A percentile compares a stretch with the other conserved stretches of the same genome.
These are phyloP conservation scores for Alternaria metachromatica DNA, from an alignment of 2,329 filamentous ascomycete species.

Conservation along the genomic window DNA sequence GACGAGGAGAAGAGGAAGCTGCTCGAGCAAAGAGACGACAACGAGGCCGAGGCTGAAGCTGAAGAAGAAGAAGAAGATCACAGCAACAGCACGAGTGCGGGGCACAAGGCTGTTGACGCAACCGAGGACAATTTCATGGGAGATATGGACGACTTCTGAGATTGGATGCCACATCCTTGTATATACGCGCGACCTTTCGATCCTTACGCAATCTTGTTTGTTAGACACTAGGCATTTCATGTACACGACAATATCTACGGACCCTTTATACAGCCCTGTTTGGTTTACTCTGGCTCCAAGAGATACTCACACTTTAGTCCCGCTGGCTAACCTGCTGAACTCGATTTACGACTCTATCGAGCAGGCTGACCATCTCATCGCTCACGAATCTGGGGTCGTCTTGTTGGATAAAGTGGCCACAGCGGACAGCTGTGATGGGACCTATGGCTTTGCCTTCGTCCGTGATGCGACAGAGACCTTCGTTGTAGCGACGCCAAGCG, in stretches of 20 bases:
- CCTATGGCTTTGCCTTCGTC: constrained; percentile 50
- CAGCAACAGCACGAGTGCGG: neutral
- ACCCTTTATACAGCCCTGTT: neutral
- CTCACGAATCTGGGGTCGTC: constrained; percentile 56
- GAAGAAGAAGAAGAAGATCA: neutral
- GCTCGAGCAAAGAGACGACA: constrained; percentile 12
- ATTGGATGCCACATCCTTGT: neutral
- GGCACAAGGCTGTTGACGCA: neutral
- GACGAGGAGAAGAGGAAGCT: constrained; percentile 32
- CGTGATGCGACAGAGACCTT: constrained; percentile 57
- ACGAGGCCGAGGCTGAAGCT: constrained; percentile 6
- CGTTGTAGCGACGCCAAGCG: constrained; percentile 62
- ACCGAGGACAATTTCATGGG: constrained; percentile 29
- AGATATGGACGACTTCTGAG: constrained; percentile 44
- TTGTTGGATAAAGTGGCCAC: constrained; percentile 64
- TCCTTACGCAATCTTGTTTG: neutral
- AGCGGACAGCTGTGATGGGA: constrained; percentile 56
- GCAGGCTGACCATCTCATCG: constrained; percentile 39
- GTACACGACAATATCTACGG: neutral
- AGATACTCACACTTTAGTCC: constrained; percentile 9
- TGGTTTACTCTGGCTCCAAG: neutral
- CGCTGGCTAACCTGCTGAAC: constrained; percentile 43
- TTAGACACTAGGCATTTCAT: neutral
- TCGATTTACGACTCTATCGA: constrained; percentile 46
- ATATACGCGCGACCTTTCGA: constrained; percentile 8